Evolutionary conservation across 805 yeast genomes (phyloP), one percentile per base, ranked within the genome.

Genomic region (Ogataea polymorpha): DNA sequence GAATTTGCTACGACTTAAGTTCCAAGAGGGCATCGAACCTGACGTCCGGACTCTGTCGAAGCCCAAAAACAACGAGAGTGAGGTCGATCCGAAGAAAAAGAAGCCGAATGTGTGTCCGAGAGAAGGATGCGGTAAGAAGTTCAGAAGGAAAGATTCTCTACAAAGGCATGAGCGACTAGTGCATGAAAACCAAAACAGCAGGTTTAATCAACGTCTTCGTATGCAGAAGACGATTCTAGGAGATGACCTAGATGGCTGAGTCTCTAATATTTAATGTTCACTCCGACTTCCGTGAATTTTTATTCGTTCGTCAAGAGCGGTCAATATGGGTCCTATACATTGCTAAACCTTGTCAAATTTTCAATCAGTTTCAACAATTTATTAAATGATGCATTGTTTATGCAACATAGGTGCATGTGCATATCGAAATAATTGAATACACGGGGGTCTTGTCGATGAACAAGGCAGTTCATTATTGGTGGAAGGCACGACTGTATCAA

Each of bases 131-230:
- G 69, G 66, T 8, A 75, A 72, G 46, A 53, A 50, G 6, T 78
- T 79, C 51, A 70, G 70, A 45, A 61, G 84, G 36, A 70, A 68
- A 39, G 84, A 79, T 54, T 72, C 82, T 1, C 64, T 71, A 41
- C 68, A 65, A 31, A 66, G 84, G 48, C 86, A 79, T 50, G 65
- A 65, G 21, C 67, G 68, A 36, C 61, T 77, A 44, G 80, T 75
- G 11, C 82, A 78, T 52, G 68, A 67, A 39, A 70, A 69, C 54
- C 53, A 49, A 20, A 48, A 56, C 26, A 67, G 75, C 23, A 54
- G 75, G 30, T 64, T 67, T 50, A 68, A 71, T 46, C 60, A 54
- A 42, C 62, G 63, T 37, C 41, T 61, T 27, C 36, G 46, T 21
- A 47, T 51, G 51, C 55, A 53, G 39, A 44, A 46, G 37, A 43